Conservation (phyloP, 495 filamentous ascomycete genomes). For the Lasiosphaeria hispida region DNA sequence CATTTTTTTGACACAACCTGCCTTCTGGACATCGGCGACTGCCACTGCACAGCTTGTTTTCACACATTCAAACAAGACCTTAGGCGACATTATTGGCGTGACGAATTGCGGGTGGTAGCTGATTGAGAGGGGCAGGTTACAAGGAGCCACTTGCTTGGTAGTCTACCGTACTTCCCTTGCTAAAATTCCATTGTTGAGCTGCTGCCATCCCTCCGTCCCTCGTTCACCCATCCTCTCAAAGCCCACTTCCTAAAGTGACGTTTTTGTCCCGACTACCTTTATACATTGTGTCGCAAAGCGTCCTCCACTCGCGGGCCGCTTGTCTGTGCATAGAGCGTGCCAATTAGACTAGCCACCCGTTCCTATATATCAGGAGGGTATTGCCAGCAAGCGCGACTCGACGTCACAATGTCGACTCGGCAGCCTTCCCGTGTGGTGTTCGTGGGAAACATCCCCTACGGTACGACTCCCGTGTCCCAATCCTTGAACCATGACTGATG, state of each 20-base stretch:
- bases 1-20: too few species aligned
- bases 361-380: too few species aligned
- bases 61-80: too few species aligned
- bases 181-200: conserved; percentile 10
- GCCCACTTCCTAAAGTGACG: neutral
- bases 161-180: conserved; percentile 12
- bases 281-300: too few species aligned
- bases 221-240: neutral
- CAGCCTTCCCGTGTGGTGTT: conserved; percentile 64
- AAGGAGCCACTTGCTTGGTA: conserved; percentile 11
- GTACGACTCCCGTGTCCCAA: conserved; percentile 30
- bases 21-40: too few species aligned
- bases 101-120: neutral
- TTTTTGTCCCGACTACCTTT: neutral
- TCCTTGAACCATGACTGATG: neutral
- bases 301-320: too few species aligned
- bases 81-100: too few species aligned
- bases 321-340: neutral
- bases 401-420: conserved; percentile 48
- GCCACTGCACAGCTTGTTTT: too few species aligned
- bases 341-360: neutral
- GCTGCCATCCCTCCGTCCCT: neutral
- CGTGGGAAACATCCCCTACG: conserved; percentile 81
- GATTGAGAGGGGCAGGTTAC: conserved; percentile 6
- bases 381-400: too few species aligned